A percentile compares a stretch with the other conserved stretches of the same genome.
Conservation (phyloP, 2,329 filamentous ascomycete genomes). For the Sarocladiaceae sp. region DNA sequence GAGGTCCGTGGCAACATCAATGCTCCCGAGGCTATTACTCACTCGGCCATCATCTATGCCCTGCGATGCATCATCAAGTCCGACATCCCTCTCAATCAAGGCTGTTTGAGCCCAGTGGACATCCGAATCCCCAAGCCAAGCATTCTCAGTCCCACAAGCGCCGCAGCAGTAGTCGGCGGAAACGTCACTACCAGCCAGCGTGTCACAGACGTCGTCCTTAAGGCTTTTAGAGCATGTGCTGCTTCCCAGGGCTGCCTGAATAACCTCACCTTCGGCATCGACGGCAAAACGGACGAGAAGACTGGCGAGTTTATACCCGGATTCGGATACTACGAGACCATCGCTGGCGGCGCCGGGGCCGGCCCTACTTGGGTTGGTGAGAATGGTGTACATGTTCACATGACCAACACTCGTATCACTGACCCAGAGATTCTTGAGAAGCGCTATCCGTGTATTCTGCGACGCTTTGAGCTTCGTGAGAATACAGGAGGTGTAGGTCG, state of each 20-base stretch:
- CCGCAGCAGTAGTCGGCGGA: slow-evolving; percentile 76
- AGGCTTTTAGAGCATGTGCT: slow-evolving; percentile 74
- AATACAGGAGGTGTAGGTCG: slow-evolving; percentile 54
- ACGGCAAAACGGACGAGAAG: slow-evolving; percentile 63
- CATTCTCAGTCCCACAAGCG: slow-evolving; percentile 71
- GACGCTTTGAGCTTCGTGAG: slow-evolving; percentile 59
- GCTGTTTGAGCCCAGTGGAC: slow-evolving; percentile 72
- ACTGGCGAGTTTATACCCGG: slow-evolving; percentile 42
- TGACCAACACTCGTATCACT: slow-evolving; percentile 80
- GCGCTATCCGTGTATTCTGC: slow-evolving; percentile 61
- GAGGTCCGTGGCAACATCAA: slow-evolving; percentile 29
- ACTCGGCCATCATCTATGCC: slow-evolving; percentile 75
- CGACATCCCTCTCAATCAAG: slow-evolving; percentile 84
- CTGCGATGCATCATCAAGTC: slow-evolving; percentile 74
- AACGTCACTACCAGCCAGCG: slow-evolving; percentile 78
- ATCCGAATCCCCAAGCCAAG: slow-evolving; percentile 69
- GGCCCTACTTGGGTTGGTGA: slow-evolving; percentile 69
- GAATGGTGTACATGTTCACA: slow-evolving; percentile 72
- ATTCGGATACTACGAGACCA: slow-evolving; percentile 83
- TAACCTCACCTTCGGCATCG: slow-evolving; percentile 80
- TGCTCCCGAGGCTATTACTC: slow-evolving; percentile 27
- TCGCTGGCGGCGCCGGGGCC: slow-evolving; percentile 70
- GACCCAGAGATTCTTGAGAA: slow-evolving; percentile 74
- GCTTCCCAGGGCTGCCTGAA: slow-evolving; percentile 79
- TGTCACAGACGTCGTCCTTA: slow-evolving; percentile 78